A percentile compares a stretch with the other conserved stretches of the same genome.
Conservation (phyloP, 2,329 filamentous ascomycete genomes). For the Thielaviopsis ethacetica region DNA sequence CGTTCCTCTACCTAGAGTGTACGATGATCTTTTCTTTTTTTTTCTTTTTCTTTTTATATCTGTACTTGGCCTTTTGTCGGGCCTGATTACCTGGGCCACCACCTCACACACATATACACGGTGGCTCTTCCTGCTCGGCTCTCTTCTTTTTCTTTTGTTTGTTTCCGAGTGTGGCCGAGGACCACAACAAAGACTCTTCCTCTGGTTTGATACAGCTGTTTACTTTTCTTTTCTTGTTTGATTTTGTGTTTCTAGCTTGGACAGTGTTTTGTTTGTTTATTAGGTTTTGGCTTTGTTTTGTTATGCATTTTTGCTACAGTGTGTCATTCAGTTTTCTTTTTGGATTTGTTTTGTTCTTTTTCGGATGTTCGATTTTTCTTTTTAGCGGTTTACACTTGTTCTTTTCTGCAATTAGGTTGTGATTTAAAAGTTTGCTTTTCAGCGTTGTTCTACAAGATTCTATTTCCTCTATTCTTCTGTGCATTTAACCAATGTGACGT, state of each 20-base stretch:
- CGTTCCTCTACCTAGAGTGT: neutral
- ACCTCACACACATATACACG: neutral
- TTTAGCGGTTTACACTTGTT: neutral
- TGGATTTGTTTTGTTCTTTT: slow-evolving; percentile 2
- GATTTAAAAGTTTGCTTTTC: slow-evolving; percentile 12
- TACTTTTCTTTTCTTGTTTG: neutral
- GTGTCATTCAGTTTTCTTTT: slow-evolving; percentile 2
- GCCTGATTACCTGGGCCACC: neutral
- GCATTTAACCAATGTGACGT: neutral
- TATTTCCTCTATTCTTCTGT: neutral
- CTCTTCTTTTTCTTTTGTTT: neutral
- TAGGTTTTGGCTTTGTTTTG: neutral
- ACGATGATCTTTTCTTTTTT: slow-evolving; percentile 6
- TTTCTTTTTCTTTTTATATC: neutral
- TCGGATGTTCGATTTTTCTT: slow-evolving; percentile 1
- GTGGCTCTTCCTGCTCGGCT: neutral
- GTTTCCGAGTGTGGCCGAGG: neutral
- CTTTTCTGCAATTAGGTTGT: slow-evolving; percentile 1
- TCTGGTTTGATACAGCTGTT: neutral
- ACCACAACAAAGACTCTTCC: neutral
- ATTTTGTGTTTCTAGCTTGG: neutral
- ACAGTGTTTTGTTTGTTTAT: neutral
- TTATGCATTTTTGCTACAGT: slow-evolving; percentile 3
- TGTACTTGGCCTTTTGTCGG: neutral
- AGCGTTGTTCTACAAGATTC: slow-evolving; percentile 5